These are phyloP conservation scores for Fusarium cicatricum DNA, from an alignment of 2,329 filamentous ascomycete species.

Conservation along the genomic window DNA sequence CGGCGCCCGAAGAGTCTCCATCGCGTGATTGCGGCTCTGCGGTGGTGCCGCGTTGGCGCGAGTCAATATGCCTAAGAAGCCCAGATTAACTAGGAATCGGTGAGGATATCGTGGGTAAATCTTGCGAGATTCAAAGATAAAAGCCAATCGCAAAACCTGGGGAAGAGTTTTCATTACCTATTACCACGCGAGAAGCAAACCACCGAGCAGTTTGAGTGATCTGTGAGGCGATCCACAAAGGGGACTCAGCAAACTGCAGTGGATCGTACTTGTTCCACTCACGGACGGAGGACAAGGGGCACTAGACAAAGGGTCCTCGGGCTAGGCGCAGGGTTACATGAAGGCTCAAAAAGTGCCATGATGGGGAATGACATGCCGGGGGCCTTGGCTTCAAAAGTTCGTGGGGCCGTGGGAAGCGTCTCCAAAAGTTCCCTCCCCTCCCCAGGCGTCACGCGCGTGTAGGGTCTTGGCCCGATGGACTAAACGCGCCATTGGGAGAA, in stretches of 20 bases:
- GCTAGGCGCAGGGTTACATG: slow-evolving; percentile 4
- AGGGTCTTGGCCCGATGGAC: slow-evolving; percentile 2
- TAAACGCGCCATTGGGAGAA: slow-evolving; percentile 9
- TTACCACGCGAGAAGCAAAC: slow-evolving; percentile 5
- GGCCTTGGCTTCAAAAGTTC: slow-evolving; percentile 24
- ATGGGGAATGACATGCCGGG: background rate
- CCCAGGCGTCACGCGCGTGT: slow-evolving; percentile 12
- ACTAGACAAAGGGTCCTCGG: slow-evolving; percentile 35
- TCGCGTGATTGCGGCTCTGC: slow-evolving; percentile 15
- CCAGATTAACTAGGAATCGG: slow-evolving; percentile 10
- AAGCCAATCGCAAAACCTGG: slow-evolving; percentile 19
- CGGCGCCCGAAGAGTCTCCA: background rate
- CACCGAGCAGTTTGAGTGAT: background rate
- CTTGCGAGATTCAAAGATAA: slow-evolving; percentile 11
- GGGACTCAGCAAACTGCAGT: background rate
- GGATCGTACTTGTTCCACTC: background rate
- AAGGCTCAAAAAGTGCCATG: slow-evolving; percentile 5
- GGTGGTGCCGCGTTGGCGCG: background rate
- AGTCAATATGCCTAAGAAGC: no score
- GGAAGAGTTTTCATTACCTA: slow-evolving; percentile 27
- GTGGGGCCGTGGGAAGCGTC: slow-evolving; percentile 10
- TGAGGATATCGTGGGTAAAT: slow-evolving; percentile 22
- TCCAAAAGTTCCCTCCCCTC: slow-evolving; percentile 27
- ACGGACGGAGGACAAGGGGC: background rate
- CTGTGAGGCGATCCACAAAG: background rate